Base-by-base conservation (phyloP, 2,329 filamentous ascomycete species). In the Sporothrix schenckii region DNA sequence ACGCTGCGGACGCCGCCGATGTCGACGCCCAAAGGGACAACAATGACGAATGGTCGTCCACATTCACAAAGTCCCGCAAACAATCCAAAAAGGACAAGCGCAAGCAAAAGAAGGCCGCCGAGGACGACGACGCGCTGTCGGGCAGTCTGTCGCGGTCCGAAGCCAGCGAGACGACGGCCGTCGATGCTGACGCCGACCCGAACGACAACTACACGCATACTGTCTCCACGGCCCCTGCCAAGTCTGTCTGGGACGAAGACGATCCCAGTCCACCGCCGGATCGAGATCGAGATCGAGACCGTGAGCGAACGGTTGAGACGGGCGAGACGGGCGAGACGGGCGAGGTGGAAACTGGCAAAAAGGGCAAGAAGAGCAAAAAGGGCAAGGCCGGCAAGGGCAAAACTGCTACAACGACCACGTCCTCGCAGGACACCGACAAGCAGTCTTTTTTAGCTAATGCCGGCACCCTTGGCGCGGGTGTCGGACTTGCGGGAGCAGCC, bases 401-500 rank as follows among this genome's bases (percentile, higher is more conserved):
- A 9, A 16, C 41, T 27, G 16, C 53, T 41, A 56, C n/a, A 30
- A 58, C 19, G 13, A n/a, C 47, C 10, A 52, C 41, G 2, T 58
- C 34, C 19, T 1, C 27, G 14, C 50, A n/a, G 24, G 27, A 27
- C 10, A 1, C 9, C 2, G 63, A 69, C 10, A 41, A 69, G 69
- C 47, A 66, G 81, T 87, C 87, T 89, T 89, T 90, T 89, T 89
- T 89, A 89, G 88, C 80, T 89, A 87, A 86, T 84, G 86, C 88
- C 87, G 87, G 82, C 85, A 89, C 84, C 85, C 83, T 86, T 87
- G 87, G 87, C 87, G 86, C 85, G 83, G 87, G 87, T 89, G 88
- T 82, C 87, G 88, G 88, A 85, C 78, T 86, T 80, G 83, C 82
- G 81, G 83, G 83, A 80, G 83, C 41, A 54, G 67, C 68, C 49